Conservation (phyloP, 805 yeast genomes). For the Candida alai region DNA sequence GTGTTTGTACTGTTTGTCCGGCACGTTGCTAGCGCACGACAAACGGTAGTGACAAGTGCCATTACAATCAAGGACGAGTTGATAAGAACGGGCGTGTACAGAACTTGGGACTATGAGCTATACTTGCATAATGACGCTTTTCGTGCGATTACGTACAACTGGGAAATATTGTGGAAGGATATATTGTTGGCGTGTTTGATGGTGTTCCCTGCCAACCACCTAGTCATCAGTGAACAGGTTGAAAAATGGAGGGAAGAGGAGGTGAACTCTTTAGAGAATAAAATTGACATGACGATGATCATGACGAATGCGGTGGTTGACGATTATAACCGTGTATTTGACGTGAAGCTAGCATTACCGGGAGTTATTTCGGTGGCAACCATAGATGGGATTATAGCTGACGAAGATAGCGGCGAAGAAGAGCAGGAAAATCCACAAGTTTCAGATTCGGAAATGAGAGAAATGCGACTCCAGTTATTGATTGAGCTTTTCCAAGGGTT, state of each 20-base stretch:
- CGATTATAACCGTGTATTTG: no score
- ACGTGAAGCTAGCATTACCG: no score
- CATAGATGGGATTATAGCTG: no score
- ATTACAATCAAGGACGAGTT: slow-evolving; percentile 11
- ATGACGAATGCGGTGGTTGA: no score
- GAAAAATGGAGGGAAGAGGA: slow-evolving; percentile 17
- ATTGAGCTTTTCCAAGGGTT: slow-evolving; percentile 4
- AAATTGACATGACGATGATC: no score
- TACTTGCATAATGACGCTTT: slow-evolving; percentile 11
- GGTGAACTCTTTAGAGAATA: slow-evolving; percentile 13
- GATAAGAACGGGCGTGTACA: slow-evolving; percentile 12
- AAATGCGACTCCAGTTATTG: slow-evolving; percentile 4
- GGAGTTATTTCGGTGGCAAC: no score
- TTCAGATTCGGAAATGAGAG: neutral
- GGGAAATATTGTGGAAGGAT: slow-evolving; percentile 18
- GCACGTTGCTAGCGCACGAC: slow-evolving; percentile 3
- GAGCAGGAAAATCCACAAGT: slow-evolving; percentile 1
- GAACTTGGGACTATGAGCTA: slow-evolving; percentile 23
- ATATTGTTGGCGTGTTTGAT: slow-evolving; percentile 14
- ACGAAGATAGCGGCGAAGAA: no score
- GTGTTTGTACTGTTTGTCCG: no score
- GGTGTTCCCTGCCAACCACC: slow-evolving; percentile 15
- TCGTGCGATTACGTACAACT: slow-evolving; percentile 7
- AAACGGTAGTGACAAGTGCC: slow-evolving; percentile 1
- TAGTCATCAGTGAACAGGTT: slow-evolving; percentile 11